These are phyloP conservation scores for Trypanosoma congolense DNA, from an alignment of 208 protist species.

Conservation along the genomic window DNA sequence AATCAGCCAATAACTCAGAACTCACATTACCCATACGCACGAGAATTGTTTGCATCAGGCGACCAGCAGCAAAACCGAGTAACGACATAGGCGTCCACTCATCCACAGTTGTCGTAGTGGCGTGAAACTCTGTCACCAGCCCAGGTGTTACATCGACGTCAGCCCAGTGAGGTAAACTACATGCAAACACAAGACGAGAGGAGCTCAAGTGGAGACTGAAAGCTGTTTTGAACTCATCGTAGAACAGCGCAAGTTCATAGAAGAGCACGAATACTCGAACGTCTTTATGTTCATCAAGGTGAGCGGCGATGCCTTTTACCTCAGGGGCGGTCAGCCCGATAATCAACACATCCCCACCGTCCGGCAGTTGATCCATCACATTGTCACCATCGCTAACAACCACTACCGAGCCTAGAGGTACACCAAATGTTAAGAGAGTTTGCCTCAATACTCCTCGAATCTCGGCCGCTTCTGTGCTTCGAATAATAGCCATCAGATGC, in stretches of 20 bases:
- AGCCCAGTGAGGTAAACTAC: conserved; percentile 5
- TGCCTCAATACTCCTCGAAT: conserved; percentile 1
- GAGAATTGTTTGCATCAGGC: background rate
- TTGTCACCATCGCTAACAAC: background rate
- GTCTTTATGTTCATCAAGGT: conserved; percentile 1
- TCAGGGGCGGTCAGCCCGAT: background rate
- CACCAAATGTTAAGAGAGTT: conserved; percentile 3
- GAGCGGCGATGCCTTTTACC: background rate
- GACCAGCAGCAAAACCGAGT: background rate
- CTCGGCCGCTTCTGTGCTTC: background rate
- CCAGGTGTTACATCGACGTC: background rate
- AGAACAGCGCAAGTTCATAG: conserved; percentile 2
- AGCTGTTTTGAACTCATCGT: background rate
- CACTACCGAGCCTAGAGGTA: background rate
- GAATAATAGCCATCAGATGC: conserved; percentile 4
- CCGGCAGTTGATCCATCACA: background rate
- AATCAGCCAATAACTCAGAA: background rate
- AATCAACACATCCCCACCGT: conserved; percentile 2
- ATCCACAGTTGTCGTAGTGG: no score
- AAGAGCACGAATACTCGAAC: conserved; percentile 1
- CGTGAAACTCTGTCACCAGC: background rate
- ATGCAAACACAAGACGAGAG: conserved; percentile 5
- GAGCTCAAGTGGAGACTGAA: background rate
- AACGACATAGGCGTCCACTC: background rate
- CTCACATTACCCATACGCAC: conserved; percentile 1